These are phyloP conservation scores for Cucumis cinereus DNA, from an alignment of 306 rosid genomes.

Conservation along the genomic window DNA sequence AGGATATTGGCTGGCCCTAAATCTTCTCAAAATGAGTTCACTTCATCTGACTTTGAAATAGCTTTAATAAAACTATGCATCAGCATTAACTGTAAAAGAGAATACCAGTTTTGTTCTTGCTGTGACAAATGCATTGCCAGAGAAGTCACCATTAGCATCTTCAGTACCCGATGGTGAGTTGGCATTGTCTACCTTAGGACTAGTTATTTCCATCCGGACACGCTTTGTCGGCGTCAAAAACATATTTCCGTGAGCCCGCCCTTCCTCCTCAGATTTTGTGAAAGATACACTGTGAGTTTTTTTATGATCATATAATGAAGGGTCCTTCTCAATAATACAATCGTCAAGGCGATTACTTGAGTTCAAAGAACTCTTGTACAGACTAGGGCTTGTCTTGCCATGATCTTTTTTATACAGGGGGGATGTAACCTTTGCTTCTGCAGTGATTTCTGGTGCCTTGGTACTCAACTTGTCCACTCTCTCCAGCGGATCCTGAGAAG, in stretches of 20 bases:
- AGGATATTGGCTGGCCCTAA: neutral
- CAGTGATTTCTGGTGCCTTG: conserved; percentile 27
- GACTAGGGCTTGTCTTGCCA: conserved; percentile 22
- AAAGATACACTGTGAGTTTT: conserved; percentile 27
- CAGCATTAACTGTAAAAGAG: neutral
- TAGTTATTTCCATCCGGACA: conserved; percentile 37
- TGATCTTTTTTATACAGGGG: conserved; percentile 29
- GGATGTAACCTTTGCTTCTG: conserved; percentile 43
- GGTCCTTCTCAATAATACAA: conserved; percentile 38
- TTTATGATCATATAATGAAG: conserved; percentile 16
- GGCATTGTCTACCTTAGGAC: conserved; percentile 33
- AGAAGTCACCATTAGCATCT: conserved; percentile 32
- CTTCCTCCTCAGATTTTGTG: conserved; percentile 45
- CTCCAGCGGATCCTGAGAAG: conserved; percentile 35
- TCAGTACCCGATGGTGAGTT: conserved; percentile 52
- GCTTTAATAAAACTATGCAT: neutral
- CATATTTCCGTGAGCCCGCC: conserved; percentile 30
- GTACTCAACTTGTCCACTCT: conserved; percentile 25
- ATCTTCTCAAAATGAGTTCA: neutral
- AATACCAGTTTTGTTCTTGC: conserved; percentile 58
- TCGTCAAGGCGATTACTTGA: conserved; percentile 36
- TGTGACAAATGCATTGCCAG: conserved; percentile 55
- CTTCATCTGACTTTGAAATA: neutral
- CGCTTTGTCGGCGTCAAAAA: conserved; percentile 32
- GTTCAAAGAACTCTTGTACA: conserved; percentile 21